These are phyloP conservation scores for Starmerella geochares DNA, from an alignment of 805 yeast species.

Conservation along the genomic window DNA sequence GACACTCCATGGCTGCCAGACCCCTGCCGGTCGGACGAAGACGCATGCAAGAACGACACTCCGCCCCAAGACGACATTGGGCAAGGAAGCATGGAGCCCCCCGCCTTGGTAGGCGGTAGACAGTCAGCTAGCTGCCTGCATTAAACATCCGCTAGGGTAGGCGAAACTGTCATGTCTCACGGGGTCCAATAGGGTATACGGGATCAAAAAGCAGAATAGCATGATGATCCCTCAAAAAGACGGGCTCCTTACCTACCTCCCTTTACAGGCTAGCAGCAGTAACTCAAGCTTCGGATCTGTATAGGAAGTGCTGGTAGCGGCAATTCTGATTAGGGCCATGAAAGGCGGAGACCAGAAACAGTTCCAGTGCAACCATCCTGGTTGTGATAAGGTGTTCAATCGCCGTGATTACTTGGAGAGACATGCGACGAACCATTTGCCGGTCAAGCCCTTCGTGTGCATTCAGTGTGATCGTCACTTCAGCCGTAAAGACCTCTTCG, in stretches of 20 bases:
- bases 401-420: slow-evolving; percentile 33
- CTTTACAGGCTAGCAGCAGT: not conserved
- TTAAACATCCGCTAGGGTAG: slow-evolving; percentile 1
- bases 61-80: not conserved
- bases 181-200: slow-evolving; percentile 5
- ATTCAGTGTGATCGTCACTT: slow-evolving; percentile 31
- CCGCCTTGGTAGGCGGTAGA: not conserved
- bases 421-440: slow-evolving; percentile 33
- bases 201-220: slow-evolving; percentile 5
- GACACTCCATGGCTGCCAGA: too few species aligned
- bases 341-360: slow-evolving; percentile 17
- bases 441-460: slow-evolving; percentile 32
- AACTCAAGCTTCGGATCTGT: not conserved
- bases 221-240: slow-evolving; percentile 4
- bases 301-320: not conserved
- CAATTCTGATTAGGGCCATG: not conserved
- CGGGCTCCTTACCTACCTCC: slow-evolving; percentile 1
- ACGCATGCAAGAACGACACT: not conserved
- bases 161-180: slow-evolving; percentile 5
- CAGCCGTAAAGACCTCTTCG: slow-evolving; percentile 31
- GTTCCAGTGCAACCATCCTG: slow-evolving; percentile 31
- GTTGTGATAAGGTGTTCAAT: slow-evolving; percentile 32
- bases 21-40: not conserved
- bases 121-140: not conserved
- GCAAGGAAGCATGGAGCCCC: not conserved